A percentile compares a stretch with the other conserved stretches of the same genome.
Conservation (phyloP, 2,329 filamentous ascomycete genomes). For the Didymosphaeria variabile region DNA sequence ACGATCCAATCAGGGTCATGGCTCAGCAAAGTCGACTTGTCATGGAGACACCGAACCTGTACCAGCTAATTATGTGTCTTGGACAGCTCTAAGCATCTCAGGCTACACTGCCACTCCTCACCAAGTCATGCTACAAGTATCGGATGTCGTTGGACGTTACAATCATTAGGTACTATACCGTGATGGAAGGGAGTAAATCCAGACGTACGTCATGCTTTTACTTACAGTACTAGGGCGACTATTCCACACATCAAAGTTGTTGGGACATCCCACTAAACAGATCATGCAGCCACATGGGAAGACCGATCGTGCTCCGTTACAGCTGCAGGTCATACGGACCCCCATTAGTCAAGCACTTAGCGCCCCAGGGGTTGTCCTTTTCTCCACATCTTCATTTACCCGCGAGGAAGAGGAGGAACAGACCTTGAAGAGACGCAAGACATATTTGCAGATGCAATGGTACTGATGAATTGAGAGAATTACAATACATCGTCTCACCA, state of each 20-base stretch:
- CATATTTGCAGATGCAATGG: conserved; percentile 1
- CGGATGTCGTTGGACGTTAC: background rate
- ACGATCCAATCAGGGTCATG: background rate
- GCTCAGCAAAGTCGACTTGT: background rate
- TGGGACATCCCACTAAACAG: conserved; percentile 14
- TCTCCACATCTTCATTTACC: conserved; percentile 20
- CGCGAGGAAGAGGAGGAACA: conserved; percentile 16
- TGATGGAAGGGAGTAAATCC: background rate
- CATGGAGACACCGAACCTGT: background rate
- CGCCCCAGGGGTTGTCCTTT: conserved; percentile 14
- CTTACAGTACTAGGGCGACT: conserved; percentile 9
- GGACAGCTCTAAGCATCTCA: background rate
- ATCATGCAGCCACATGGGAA: conserved; percentile 13
- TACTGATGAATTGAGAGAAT: conserved; percentile 9
- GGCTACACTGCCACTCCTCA: background rate
- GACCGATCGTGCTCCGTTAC: conserved; percentile 23
- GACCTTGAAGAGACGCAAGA: conserved; percentile 14
- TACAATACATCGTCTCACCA: conserved; percentile 19
- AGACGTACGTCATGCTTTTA: background rate
- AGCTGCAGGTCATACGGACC: conserved; percentile 23
- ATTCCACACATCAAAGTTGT: conserved; percentile 10
- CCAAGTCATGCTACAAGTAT: background rate
- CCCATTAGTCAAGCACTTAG: conserved; percentile 14
- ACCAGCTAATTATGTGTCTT: background rate
- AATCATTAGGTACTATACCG: background rate